Conservation (phyloP, 305 asterid species). For the Fraxinus ornus region DNA sequence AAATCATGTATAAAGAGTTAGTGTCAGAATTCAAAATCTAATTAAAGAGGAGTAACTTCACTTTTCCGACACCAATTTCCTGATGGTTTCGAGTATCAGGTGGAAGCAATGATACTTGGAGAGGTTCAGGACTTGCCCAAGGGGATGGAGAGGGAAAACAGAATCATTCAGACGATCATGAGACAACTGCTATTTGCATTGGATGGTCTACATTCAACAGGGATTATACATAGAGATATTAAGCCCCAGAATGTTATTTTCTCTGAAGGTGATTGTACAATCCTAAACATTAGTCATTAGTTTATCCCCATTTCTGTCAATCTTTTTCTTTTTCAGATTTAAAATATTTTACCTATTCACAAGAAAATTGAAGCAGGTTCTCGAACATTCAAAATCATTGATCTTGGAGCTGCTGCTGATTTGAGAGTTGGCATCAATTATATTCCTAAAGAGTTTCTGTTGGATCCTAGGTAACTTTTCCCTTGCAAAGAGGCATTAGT, state of each 20-base stretch:
- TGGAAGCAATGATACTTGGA: slow-evolving; percentile 77
- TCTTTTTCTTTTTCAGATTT: not conserved
- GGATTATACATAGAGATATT: slow-evolving; percentile 90
- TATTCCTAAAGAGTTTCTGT: slow-evolving; percentile 84
- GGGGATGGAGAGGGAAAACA: slow-evolving; percentile 88
- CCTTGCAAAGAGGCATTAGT: not conserved
- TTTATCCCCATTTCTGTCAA: not conserved
- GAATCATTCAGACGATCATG: slow-evolving; percentile 81
- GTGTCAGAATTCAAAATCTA: not conserved
- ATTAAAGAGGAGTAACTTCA: not conserved
- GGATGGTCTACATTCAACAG: slow-evolving; percentile 90
- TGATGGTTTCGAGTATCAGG: slow-evolving; percentile 43
- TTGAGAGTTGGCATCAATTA: slow-evolving; percentile 96
- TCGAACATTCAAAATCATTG: slow-evolving; percentile 83
- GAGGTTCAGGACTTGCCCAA: slow-evolving; percentile 68
- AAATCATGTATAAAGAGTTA: not conserved
- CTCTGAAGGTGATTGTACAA: slow-evolving; percentile 68
- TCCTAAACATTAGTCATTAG: not conserved
- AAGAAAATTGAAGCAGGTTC: slow-evolving; percentile 49
- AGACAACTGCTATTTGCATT: slow-evolving; percentile 83
- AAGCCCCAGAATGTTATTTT: slow-evolving; percentile 93
- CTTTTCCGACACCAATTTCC: slow-evolving; percentile 3
- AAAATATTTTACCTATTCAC: slow-evolving; percentile 5
- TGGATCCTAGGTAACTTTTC: slow-evolving; percentile 79
- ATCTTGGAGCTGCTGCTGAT: slow-evolving; percentile 98